Conservation (phyloP, 192 early-diverging fungal genomes). For the Rhizoclosmatium sp. region DNA sequence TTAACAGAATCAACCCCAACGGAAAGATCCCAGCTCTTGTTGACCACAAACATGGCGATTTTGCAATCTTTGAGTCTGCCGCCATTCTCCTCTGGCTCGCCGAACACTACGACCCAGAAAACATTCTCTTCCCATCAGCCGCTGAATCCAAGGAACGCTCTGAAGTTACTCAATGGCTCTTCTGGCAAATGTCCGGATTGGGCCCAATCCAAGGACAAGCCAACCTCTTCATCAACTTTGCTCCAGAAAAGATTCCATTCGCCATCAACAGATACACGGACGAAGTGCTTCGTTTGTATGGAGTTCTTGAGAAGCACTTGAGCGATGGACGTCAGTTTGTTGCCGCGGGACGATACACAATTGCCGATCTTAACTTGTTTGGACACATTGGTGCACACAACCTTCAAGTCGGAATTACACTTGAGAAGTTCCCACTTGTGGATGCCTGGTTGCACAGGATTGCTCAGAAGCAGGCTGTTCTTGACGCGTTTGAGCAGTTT, state of each 20-base stretch:
- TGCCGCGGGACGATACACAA: no score
- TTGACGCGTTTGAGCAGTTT: no score
- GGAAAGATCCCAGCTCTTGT: conserved; percentile 59
- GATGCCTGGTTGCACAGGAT: no score
- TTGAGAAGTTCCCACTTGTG: no score
- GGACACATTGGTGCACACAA: no score
- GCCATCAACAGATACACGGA: conserved; percentile 60
- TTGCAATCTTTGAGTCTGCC: conserved; percentile 63
- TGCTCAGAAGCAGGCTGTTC: no score
- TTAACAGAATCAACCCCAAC: conserved; percentile 48
- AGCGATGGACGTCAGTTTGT: no score
- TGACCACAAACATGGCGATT: conserved; percentile 58
- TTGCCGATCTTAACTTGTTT: no score
- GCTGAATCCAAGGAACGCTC: conserved; percentile 39
- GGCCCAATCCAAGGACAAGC: conserved; percentile 57
- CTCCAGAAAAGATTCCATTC: conserved; percentile 63
- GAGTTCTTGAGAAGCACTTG: no score
- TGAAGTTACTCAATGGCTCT: conserved; percentile 60
- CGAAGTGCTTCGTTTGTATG: conserved; percentile 58
- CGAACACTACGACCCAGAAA: conserved; percentile 58
- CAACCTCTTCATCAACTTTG: conserved; percentile 55
- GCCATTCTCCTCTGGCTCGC: conserved; percentile 67
- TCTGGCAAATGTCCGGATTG: conserved; percentile 56
- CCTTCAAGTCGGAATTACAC: no score
- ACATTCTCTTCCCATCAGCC: conserved; percentile 53